These are phyloP conservation scores for Vicia sativa DNA, from an alignment of 306 rosid species.

Conservation along the genomic window DNA sequence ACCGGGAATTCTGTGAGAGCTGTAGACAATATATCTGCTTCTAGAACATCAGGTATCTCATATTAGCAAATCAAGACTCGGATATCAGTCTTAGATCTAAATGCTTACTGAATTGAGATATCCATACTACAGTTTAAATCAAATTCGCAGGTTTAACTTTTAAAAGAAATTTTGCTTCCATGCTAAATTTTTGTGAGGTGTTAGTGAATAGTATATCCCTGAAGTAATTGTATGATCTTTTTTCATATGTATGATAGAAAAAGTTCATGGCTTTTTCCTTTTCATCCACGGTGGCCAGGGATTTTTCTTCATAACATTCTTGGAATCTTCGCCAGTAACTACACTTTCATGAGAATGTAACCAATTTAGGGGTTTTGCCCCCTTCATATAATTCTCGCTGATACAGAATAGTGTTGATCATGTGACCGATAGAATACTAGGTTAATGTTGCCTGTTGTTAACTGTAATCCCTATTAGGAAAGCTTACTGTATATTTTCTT, in stretches of 20 bases:
- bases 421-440: conserved; percentile 8
- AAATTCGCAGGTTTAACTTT: conserved; percentile 13
- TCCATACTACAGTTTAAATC: not conserved
- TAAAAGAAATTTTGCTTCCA: conserved; percentile 27
- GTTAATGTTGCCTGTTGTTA: not conserved
- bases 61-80: conserved; percentile 15
- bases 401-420: not conserved
- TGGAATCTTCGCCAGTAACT: not conserved
- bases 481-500: not conserved
- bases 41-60: conserved; percentile 58
- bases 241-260: conserved; percentile 2
- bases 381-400: conserved; percentile 1
- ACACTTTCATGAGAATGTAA: not conserved
- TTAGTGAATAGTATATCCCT: not conserved
- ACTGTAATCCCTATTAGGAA: not conserved
- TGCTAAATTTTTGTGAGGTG: not conserved
- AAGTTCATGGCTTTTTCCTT: conserved; percentile 9
- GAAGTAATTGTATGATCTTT: conserved; percentile 25
- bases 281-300: not conserved
- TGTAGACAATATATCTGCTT: conserved; percentile 53
- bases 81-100: conserved; percentile 15
- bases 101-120: conserved; percentile 18
- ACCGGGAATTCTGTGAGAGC: conserved; percentile 49
- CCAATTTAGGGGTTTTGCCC: conserved; percentile 4
- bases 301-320: not conserved